Conservation (phyloP, 768 basidiomycete genomes). For the Dioszegia aurantiaca region DNA sequence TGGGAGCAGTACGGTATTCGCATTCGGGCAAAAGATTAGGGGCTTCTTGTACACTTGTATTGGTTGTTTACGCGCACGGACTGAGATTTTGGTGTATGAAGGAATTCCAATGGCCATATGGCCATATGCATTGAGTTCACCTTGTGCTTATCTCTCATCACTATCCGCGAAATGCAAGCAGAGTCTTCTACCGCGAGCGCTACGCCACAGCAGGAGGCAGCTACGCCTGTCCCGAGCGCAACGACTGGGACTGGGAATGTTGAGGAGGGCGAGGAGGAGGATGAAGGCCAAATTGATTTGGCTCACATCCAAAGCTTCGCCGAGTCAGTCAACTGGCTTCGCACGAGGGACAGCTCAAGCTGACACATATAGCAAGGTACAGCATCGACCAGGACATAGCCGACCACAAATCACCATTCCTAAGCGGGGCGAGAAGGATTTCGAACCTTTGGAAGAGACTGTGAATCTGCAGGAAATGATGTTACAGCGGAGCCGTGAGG, state of each 20-base stretch:
- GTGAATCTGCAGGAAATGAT: conserved; percentile 66
- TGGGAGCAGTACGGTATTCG: conserved; percentile 32
- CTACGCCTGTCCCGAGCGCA: not conserved
- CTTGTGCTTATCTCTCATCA: not conserved
- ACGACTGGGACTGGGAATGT: not conserved
- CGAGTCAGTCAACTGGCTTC: conserved; percentile 22
- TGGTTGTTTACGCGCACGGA: conserved; percentile 8
- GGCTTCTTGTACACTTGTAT: not conserved
- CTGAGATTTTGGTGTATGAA: conserved; percentile 1
- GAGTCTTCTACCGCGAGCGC: not conserved
- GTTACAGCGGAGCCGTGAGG: conserved; percentile 71
- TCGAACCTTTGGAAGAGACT: conserved; percentile 68
- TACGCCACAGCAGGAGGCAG: not conserved
- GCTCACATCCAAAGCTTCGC: conserved; percentile 46
- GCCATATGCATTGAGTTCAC: conserved; percentile 1
- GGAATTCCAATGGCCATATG: not conserved
- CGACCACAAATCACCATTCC: conserved; percentile 64
- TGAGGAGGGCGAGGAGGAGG: conserved; percentile 42
- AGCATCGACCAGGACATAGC: conserved; percentile 27
- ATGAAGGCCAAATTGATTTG: conserved; percentile 40
- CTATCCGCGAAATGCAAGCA: not conserved
- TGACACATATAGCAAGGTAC: conserved; percentile 36
- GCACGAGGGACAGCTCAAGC: not conserved
- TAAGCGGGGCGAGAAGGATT: conserved; percentile 95
- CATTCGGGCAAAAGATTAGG: conserved; percentile 1